Evolutionary conservation across 2,329 filamentous ascomycete species (phyloP).

Genomic region (Colletotrichum orchidophilum): DNA sequence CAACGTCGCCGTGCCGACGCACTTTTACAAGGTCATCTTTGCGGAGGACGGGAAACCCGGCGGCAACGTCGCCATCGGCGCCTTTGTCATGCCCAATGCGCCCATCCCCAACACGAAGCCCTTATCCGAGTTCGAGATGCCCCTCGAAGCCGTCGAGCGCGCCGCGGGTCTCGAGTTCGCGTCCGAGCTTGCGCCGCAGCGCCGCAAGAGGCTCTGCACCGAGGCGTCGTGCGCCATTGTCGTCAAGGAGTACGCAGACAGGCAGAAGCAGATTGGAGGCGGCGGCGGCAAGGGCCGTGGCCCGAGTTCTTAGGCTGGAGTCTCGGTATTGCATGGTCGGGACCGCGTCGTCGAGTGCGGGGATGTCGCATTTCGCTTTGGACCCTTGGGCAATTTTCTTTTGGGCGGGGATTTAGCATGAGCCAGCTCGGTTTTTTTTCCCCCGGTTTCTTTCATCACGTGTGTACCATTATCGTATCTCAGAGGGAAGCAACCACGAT

Average conservation of each 20-base stretch:
- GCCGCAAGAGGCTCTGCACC: constrained; percentile 83
- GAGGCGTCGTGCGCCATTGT: constrained; percentile 87
- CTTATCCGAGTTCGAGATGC: constrained; percentile 92
- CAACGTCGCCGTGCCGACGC: constrained; percentile 94
- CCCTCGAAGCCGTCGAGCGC: constrained; percentile 89
- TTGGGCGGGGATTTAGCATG: neutral
- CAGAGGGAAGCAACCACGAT: constrained; percentile 8
- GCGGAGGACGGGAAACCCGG: constrained; percentile 80
- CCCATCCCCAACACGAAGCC: constrained; percentile 88
- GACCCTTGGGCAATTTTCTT: neutral
- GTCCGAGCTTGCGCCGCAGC: constrained; percentile 75
- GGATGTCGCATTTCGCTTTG: neutral
- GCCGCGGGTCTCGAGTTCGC: constrained; percentile 94
- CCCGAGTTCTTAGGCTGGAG: constrained; percentile 24
- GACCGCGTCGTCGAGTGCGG: too few relatives aligned
- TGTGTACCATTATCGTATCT: constrained; percentile 29
- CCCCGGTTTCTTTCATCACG: neutral
- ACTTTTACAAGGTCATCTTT: constrained; percentile 99
- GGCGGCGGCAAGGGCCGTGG: constrained; percentile 42
- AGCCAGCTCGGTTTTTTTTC: constrained; percentile 16
- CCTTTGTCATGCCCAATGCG: constrained; percentile 95
- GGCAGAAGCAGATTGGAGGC: constrained; percentile 66
- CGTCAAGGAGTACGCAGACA: constrained; percentile 79
- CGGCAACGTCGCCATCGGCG: constrained; percentile 86
- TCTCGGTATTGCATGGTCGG: neutral